These are phyloP conservation scores for Oxyria digyna DNA, from an alignment of 148 eudicot species.

Conservation along the genomic window DNA sequence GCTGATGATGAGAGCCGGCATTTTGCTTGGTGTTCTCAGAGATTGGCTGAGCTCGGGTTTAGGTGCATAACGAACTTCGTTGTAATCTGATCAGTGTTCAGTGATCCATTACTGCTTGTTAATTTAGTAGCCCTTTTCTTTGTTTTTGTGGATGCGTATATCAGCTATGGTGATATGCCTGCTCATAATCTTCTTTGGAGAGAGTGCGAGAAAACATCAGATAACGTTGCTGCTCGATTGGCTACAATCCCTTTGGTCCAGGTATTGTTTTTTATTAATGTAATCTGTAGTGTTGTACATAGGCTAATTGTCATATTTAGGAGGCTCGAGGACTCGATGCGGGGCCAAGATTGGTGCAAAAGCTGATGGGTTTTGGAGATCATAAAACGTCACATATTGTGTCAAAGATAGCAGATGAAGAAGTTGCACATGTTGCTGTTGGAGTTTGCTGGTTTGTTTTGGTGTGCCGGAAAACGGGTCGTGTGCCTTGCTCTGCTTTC, in stretches of 20 bases:
- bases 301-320: conserved; percentile 19
- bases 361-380: conserved; percentile 81
- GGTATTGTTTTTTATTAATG: too few relatives aligned
- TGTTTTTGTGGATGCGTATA: neutral
- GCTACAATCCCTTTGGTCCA: conserved; percentile 90
- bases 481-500: conserved; percentile 65
- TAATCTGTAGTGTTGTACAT: too few relatives aligned
- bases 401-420: conserved; percentile 75
- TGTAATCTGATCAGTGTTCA: neutral
- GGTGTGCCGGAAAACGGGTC: conserved; percentile 68
- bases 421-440: conserved; percentile 94
- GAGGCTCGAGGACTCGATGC: conserved; percentile 99
- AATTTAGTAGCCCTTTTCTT: neutral
- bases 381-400: conserved; percentile 65
- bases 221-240: conserved; percentile 74
- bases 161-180: conserved; percentile 92
- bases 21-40: conserved; percentile 92
- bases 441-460: conserved; percentile 81
- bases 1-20: conserved; percentile 99
- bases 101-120: neutral
- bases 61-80: conserved; percentile 26
- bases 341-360: conserved; percentile 83
- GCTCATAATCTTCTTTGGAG: conserved; percentile 93
- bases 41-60: conserved; percentile 80
- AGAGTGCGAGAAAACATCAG: conserved; percentile 82